Conservation (phyloP, 2,329 filamentous ascomycete genomes). For the Pseudocercospora vitis region DNA sequence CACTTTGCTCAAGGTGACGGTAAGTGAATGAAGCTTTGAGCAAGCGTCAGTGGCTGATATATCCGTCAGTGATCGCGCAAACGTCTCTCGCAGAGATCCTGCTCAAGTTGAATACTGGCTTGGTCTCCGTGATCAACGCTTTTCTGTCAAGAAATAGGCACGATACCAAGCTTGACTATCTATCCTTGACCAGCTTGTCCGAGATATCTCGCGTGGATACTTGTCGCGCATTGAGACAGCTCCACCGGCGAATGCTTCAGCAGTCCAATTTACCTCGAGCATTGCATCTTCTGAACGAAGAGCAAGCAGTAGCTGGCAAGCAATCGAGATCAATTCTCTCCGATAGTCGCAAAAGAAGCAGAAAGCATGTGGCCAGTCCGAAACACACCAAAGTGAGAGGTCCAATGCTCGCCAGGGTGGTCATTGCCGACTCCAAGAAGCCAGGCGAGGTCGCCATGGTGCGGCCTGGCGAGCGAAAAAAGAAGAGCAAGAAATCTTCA, state of each 20-base stretch:
- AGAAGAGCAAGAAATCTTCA: constrained; percentile 16
- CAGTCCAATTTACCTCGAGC: not conserved
- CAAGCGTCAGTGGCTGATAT: constrained; percentile 10
- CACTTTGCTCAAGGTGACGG: constrained; percentile 47
- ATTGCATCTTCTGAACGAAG: not conserved
- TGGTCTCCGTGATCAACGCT: constrained; percentile 48
- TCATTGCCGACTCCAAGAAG: constrained; percentile 34
- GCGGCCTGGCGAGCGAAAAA: constrained; percentile 27
- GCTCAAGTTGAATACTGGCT: constrained; percentile 49
- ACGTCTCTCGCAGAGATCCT: constrained; percentile 48
- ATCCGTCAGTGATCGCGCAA: constrained; percentile 44
- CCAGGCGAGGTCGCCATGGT: constrained; percentile 34
- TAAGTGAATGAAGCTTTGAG: constrained; percentile 30
- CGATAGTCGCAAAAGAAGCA: not conserved
- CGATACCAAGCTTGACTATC: constrained; percentile 43
- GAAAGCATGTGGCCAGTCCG: not conserved
- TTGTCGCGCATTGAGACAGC: constrained; percentile 43
- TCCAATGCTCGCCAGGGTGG: constrained; percentile 32
- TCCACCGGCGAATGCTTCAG: constrained; percentile 35
- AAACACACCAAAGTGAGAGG: constrained; percentile 23
- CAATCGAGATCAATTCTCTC: not conserved
- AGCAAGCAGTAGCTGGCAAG: not conserved
- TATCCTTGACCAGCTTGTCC: constrained; percentile 47
- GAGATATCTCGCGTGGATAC: constrained; percentile 48
- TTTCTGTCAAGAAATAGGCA: constrained; percentile 44